phyloP scores from a whole-genome alignment of 2,329 filamentous ascomycete species.

The Graphiopsis chlorocephala region DNA sequence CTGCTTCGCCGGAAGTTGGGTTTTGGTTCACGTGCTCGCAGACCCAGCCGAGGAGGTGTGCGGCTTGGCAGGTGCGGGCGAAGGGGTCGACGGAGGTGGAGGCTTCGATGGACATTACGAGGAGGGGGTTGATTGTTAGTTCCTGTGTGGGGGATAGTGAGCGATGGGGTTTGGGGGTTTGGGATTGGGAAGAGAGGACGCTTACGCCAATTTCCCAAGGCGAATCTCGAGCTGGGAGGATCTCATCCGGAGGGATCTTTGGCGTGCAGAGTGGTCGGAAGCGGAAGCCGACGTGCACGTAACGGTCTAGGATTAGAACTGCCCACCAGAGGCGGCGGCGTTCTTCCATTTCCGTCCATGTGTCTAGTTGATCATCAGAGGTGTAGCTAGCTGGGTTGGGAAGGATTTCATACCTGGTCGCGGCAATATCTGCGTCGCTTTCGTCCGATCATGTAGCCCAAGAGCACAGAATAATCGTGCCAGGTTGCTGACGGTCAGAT shows the following conservation, averaged over 20 bases:
- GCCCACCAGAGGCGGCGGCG: slow-evolving; percentile 23
- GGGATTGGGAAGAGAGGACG: neutral
- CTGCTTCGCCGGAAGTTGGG: slow-evolving; percentile 17
- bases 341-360: slow-evolving; percentile 23
- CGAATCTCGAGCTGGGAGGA: slow-evolving; percentile 20
- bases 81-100: slow-evolving; percentile 21
- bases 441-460: slow-evolving; percentile 22
- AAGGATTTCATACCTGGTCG: neutral
- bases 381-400: neutral
- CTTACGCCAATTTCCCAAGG: slow-evolving; percentile 21
- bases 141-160: neutral
- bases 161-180: neutral
- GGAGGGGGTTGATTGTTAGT: slow-evolving; percentile 20
- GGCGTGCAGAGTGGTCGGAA: slow-evolving; percentile 20
- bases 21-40: slow-evolving; percentile 22
- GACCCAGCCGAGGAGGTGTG: slow-evolving; percentile 21
- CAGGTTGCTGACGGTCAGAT: slow-evolving; percentile 18
- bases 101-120: slow-evolving; percentile 24
- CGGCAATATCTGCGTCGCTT: slow-evolving; percentile 19
- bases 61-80: slow-evolving; percentile 23
- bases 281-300: slow-evolving; percentile 20
- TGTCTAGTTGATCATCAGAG: slow-evolving; percentile 10
- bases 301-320: slow-evolving; percentile 22
- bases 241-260: slow-evolving; percentile 19
- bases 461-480: slow-evolving; percentile 16